Percentiles rank a stretch among this genome's conserved stretches.
phyloP scores from a whole-genome alignment of 768 basidiomycete genomes.

The Holtermannia corniformis region DNA sequence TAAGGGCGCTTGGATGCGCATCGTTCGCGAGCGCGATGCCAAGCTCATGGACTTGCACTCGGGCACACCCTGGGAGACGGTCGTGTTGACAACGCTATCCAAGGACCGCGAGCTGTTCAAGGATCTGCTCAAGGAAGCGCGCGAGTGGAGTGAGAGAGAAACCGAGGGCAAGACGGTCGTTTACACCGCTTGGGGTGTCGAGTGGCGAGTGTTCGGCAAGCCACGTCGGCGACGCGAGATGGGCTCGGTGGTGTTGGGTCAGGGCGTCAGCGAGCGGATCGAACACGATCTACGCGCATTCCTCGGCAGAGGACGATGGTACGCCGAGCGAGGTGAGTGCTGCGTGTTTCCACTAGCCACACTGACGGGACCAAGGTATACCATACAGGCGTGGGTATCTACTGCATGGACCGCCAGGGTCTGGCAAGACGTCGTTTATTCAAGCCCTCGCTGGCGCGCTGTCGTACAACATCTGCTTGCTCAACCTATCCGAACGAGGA shows the following conservation, averaged over 20 bases:
- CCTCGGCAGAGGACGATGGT: conserved; percentile 77
- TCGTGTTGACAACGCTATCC: conserved; percentile 85
- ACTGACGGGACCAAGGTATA: conserved; percentile 56
- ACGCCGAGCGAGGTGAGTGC: conserved; percentile 81
- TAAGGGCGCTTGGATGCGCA: conserved; percentile 91
- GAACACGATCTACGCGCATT: conserved; percentile 72
- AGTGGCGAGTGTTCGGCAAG: conserved; percentile 92
- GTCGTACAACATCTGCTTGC: conserved; percentile 87
- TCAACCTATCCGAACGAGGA: conserved; percentile 92
- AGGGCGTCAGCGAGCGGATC: conserved; percentile 76
- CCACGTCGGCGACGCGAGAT: conserved; percentile 78
- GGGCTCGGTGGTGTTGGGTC: conserved; percentile 74
- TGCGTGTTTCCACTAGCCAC: too few relatives aligned
- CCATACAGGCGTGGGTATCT: conserved; percentile 95
- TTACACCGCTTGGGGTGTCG: conserved; percentile 90
- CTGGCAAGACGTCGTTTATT: conserved; percentile 97
- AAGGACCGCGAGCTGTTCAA: conserved; percentile 75
- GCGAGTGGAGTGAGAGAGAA: conserved; percentile 69
- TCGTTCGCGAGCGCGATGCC: conserved; percentile 88
- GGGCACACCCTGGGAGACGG: conserved; percentile 93
- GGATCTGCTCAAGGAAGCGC: conserved; percentile 71
- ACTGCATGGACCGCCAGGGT: conserved; percentile 90
- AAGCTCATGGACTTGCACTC: conserved; percentile 84
- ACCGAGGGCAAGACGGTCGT: conserved; percentile 93
- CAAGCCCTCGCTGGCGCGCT: conserved; percentile 89